phyloP scores from a whole-genome alignment of 139 green algal species.

The Coelastrella sp. region DNA sequence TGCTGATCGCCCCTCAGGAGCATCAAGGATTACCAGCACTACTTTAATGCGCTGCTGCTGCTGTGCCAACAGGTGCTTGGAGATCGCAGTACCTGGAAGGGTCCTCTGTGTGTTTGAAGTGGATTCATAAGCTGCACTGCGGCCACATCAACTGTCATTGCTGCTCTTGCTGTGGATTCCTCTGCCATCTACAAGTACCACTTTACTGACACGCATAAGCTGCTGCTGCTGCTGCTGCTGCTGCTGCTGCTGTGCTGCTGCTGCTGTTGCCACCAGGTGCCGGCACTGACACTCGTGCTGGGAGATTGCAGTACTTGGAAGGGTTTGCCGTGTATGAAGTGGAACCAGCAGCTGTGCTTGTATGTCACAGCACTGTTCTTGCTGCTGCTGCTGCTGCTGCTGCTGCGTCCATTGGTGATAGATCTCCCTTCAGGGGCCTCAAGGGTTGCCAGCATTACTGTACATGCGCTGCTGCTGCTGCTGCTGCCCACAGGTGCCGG shows the following conservation, averaged over 20 bases:
- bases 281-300: slow-evolving; percentile 34
- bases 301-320: not conserved
- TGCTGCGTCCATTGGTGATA: too few relatives aligned
- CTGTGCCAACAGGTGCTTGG: slow-evolving; percentile 32
- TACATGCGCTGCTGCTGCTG: too few relatives aligned
- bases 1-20: too few relatives aligned
- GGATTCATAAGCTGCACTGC: not conserved
- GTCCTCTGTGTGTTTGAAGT: slow-evolving; percentile 14
- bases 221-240: too few relatives aligned
- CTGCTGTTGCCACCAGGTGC: slow-evolving; percentile 31
- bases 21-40: too few relatives aligned
- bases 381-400: slow-evolving; percentile 7
- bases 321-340: slow-evolving; percentile 30
- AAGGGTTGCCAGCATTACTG: too few relatives aligned
- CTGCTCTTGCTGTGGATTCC: not conserved
- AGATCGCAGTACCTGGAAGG: not conserved
- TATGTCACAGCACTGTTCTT: not conserved
- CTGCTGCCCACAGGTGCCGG: slow-evolving; percentile 24
- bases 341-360: too few relatives aligned
- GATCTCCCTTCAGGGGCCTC: too few relatives aligned
- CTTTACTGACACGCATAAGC: too few relatives aligned
- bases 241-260: too few relatives aligned
- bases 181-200: too few relatives aligned
- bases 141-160: slow-evolving; percentile 8
- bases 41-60: slow-evolving; percentile 17